A percentile compares a stretch with the other conserved stretches of the same genome.
These are phyloP conservation scores for Penicillium sp. DNA, from an alignment of 2,329 filamentous ascomycete species.

Conservation along the genomic window DNA sequence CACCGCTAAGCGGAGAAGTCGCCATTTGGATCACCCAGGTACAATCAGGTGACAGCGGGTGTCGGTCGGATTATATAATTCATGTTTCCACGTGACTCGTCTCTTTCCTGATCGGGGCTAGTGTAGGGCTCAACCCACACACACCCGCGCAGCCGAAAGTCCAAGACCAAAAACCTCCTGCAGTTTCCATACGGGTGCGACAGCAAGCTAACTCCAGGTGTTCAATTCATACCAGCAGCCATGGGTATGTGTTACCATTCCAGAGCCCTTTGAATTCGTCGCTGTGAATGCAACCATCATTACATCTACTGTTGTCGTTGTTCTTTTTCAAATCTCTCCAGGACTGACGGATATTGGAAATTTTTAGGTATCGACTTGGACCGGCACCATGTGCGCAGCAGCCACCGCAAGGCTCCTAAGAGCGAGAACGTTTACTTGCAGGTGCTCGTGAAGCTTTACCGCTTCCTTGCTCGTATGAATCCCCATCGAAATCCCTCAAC, in stretches of 20 bases:
- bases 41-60: not conserved
- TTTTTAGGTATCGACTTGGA: conserved; percentile 56
- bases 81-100: conserved; percentile 7
- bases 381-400: conserved; percentile 63
- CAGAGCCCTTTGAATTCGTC: not conserved
- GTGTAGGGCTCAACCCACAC: conserved; percentile 48
- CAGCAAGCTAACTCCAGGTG: conserved; percentile 42
- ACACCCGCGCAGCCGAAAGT: conserved; percentile 42
- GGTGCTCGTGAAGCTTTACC: conserved; percentile 97
- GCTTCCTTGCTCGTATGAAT: conserved; percentile 82
- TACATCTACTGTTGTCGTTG: not conserved
- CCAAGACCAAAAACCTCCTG: conserved; percentile 40
- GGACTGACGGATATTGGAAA: conserved; percentile 17
- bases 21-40: not conserved
- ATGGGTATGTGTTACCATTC: conserved; percentile 40
- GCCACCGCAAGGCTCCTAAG: conserved; percentile 92
- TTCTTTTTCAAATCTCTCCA: not conserved
- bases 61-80: not conserved
- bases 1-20: not conserved
- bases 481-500: conserved; percentile 14
- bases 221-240: conserved; percentile 43
- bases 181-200: conserved; percentile 41
- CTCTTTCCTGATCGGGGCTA: conserved; percentile 28
- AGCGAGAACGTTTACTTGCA: conserved; percentile 97
- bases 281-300: not conserved